These are phyloP conservation scores for Nothophytophthora sp. DNA, from an alignment of 352 stramenopile species.

Conservation along the genomic window DNA sequence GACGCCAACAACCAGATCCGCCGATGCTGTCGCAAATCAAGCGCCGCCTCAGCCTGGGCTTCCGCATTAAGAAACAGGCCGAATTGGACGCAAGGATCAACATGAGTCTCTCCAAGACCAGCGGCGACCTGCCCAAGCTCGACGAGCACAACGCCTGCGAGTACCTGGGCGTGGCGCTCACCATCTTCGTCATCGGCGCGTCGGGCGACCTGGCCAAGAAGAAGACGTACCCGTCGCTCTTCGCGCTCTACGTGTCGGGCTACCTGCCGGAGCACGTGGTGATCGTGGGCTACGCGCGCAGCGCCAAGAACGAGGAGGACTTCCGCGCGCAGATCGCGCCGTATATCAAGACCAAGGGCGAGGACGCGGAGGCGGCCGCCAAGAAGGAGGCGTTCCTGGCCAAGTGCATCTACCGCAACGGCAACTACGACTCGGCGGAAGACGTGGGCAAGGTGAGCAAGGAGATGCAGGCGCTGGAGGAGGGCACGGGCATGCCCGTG, in stretches of 20 bases:
- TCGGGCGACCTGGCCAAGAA: conserved; percentile 91
- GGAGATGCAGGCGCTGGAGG: conserved; percentile 69
- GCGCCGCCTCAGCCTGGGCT: conserved; percentile 37
- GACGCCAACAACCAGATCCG: no score
- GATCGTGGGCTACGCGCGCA: conserved; percentile 88
- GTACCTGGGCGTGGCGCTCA: conserved; percentile 71
- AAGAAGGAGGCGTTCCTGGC: conserved; percentile 77
- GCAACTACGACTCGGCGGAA: conserved; percentile 85
- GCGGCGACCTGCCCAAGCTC: conserved; percentile 11
- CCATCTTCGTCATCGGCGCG: conserved; percentile 86
- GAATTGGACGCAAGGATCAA: conserved; percentile 19
- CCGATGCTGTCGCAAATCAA: conserved; percentile 52
- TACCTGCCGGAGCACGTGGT: conserved; percentile 84
- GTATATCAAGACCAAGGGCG: conserved; percentile 59
- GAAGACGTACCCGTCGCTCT: conserved; percentile 93
- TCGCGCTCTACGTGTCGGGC: conserved; percentile 76
- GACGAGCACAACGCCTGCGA: conserved; percentile 67
- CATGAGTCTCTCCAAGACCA: conserved; percentile 40
- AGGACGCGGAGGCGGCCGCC: conserved; percentile 46
- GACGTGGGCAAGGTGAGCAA: conserved; percentile 71
- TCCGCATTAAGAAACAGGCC: conserved; percentile 43
- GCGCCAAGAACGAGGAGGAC: conserved; percentile 75
- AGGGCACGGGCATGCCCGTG: conserved; percentile 47
- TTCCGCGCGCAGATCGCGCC: conserved; percentile 81
- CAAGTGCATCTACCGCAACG: conserved; percentile 78